These are phyloP conservation scores for Elsinoe ampelina DNA, from an alignment of 2,329 filamentous ascomycete species.

Conservation along the genomic window DNA sequence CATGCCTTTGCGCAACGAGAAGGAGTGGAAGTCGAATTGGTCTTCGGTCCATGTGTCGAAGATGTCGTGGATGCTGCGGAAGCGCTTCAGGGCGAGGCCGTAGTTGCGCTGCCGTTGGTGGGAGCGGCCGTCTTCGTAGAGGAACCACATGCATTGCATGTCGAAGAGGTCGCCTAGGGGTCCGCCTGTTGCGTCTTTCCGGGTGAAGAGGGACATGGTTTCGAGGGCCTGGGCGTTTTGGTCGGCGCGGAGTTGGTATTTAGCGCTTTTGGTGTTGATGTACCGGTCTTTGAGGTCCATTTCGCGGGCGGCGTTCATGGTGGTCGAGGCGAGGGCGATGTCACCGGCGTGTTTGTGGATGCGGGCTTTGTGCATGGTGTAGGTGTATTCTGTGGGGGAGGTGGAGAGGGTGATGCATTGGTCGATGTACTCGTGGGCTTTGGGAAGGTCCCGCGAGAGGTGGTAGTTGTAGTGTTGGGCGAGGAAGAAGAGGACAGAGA, in stretches of 20 bases:
- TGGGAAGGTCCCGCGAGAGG: slow-evolving; percentile 71
- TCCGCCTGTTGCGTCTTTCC: slow-evolving; percentile 79
- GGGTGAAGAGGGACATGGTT: slow-evolving; percentile 88
- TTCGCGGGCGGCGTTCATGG: slow-evolving; percentile 78
- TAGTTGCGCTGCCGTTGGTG: slow-evolving; percentile 73
- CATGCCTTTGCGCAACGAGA: slow-evolving; percentile 93
- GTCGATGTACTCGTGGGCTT: slow-evolving; percentile 74
- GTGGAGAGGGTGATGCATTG: slow-evolving; percentile 71
- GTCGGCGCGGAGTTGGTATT: slow-evolving; percentile 90
- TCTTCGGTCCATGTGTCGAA: slow-evolving; percentile 98
- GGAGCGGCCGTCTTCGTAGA: slow-evolving; percentile 90
- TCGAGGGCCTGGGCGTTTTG: slow-evolving; percentile 77
- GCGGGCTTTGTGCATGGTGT: slow-evolving; percentile 88
- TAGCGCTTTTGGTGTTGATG: slow-evolving; percentile 96
- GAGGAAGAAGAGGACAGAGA: slow-evolving; percentile 82
- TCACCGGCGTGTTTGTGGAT: slow-evolving; percentile 89
- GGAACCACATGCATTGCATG: slow-evolving; percentile 97
- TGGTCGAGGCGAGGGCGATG: slow-evolving; percentile 65
- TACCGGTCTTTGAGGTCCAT: slow-evolving; percentile 88
- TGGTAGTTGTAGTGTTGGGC: slow-evolving; percentile 96
- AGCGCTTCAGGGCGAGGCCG: slow-evolving; percentile 82
- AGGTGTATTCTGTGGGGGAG: slow-evolving; percentile 80
- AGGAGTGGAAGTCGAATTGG: slow-evolving; percentile 97
- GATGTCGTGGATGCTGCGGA: slow-evolving; percentile 79
- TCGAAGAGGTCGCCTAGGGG: slow-evolving; percentile 85